Base-by-base conservation (phyloP, 2,329 filamentous ascomycete species). In the Lecanosticta acicola region DNA sequence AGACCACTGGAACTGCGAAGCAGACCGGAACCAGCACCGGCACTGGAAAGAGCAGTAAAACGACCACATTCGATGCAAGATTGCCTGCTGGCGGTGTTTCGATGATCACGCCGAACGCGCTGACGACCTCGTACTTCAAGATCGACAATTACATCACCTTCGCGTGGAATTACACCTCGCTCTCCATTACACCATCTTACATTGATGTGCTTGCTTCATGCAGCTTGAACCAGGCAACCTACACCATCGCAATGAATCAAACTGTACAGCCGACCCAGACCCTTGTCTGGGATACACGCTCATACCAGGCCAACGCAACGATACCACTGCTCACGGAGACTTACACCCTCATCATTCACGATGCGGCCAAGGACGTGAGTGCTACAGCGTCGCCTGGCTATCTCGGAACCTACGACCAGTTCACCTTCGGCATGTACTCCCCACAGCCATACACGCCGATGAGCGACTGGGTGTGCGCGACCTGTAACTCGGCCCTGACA, bases 161-260 rank as follows among this genome's bases (percentile, higher is more conserved):
- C 55, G 75, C 71, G 16, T 85, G 81, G 81, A 84, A 85, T 65
- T 84, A 83, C 66, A 85, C 81, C 11, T 81, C 77, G 9, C 67
- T 84, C 18, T 73, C 70, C 16, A 70, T 76, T 14, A 79, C 77
- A 0, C 81, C 81, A 0, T 70, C 71, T 1, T 73, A 72, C 35
- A 68, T 85, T 56, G 79, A 84, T 55, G 72, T 84, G 32, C 66
- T 83, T 35, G 81, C 81, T 1, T 75, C 74, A 9, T 83, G 80
- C 70, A 72, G 72, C 29, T 63, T 70, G 48, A 83, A 83, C 65
- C 68, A 72, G 46, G 71, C 71, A 38, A 77, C 73, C 32, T 84
- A 84, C 62, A 84, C 81, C 16, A 72, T 85, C 48, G 70, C 78
- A 13, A 61, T 70, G 48, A 84, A 84, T 66, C 70, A 77, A 66